A percentile compares a stretch with the other conserved stretches of the same genome.
Conservation (phyloP, 2,329 filamentous ascomycete genomes). For the Sporothrix schenckii region DNA sequence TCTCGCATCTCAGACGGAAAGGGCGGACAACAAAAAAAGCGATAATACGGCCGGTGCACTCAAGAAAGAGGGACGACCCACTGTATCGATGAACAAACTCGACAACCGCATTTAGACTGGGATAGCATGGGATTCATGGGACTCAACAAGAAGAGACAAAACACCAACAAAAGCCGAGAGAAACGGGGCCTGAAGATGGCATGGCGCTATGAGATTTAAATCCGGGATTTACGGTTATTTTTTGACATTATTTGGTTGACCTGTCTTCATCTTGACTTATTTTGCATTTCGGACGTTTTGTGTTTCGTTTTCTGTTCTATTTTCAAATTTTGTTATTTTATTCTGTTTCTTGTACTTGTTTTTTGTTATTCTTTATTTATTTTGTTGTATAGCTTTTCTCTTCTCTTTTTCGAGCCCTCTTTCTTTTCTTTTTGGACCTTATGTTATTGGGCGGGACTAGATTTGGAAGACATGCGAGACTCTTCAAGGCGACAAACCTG, state of each 20-base stretch:
- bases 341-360: background rate
- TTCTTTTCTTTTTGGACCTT: background rate
- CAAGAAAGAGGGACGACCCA: background rate
- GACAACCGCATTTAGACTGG: conserved; percentile 21
- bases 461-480: background rate
- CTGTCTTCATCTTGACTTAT: background rate
- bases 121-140: background rate
- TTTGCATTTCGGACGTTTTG: background rate
- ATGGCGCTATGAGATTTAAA: conserved; percentile 7
- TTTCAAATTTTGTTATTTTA: background rate
- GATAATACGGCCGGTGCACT: background rate
- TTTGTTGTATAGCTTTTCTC: background rate
- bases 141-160: background rate
- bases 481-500: background rate
- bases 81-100: conserved; percentile 11
- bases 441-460: background rate
- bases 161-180: background rate
- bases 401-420: background rate
- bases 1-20: conserved; percentile 6
- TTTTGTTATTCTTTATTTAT: background rate
- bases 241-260: background rate
- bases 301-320: background rate
- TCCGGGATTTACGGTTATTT: background rate
- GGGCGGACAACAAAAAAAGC: background rate
- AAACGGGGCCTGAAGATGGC: background rate